Percentiles rank a stretch among this genome's conserved stretches.
phyloP scores from a whole-genome alignment of 176 grass and related monocot genomes.

The Raddia distichophylla region DNA sequence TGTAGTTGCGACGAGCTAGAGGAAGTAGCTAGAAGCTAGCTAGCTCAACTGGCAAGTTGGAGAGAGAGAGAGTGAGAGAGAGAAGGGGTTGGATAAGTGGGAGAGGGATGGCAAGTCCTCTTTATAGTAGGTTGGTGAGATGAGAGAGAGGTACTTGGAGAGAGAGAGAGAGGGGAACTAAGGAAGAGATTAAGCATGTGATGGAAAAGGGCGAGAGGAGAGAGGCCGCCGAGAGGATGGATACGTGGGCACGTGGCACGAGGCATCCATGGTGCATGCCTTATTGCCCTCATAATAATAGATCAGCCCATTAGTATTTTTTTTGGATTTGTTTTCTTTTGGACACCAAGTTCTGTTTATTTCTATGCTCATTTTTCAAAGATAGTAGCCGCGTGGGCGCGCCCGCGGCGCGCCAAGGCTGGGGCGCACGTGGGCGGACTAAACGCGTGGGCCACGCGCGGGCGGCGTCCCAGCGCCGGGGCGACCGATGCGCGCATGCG shows the following conservation, averaged over 20 bases:
- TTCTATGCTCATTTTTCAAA: too few species aligned
- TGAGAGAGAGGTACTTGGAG: neutral
- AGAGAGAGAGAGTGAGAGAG: constrained; percentile 4
- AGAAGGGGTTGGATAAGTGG: constrained; percentile 7
- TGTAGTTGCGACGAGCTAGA: neutral
- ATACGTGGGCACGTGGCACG: neutral
- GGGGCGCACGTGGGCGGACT: too few species aligned
- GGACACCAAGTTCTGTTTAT: too few species aligned
- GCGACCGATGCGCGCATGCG: too few species aligned
- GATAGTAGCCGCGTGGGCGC: too few species aligned
- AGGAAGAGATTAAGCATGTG: constrained; percentile 28
- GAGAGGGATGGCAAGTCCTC: constrained; percentile 36
- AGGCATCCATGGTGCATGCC: neutral
- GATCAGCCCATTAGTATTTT: neutral
- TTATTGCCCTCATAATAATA: neutral
- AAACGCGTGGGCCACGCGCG: too few species aligned
- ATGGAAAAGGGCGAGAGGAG: neutral
- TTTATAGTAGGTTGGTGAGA: constrained; percentile 38
- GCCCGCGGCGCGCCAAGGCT: too few species aligned
- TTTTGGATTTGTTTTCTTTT: neutral
- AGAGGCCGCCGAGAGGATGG: neutral
- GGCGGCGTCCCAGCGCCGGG: too few species aligned
- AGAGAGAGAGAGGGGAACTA: neutral
- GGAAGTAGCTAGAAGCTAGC: neutral
- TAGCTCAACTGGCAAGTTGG: constrained; percentile 6